Conservation (phyloP, 495 filamentous ascomycete genomes). For the Neurospora sublineolata region DNA sequence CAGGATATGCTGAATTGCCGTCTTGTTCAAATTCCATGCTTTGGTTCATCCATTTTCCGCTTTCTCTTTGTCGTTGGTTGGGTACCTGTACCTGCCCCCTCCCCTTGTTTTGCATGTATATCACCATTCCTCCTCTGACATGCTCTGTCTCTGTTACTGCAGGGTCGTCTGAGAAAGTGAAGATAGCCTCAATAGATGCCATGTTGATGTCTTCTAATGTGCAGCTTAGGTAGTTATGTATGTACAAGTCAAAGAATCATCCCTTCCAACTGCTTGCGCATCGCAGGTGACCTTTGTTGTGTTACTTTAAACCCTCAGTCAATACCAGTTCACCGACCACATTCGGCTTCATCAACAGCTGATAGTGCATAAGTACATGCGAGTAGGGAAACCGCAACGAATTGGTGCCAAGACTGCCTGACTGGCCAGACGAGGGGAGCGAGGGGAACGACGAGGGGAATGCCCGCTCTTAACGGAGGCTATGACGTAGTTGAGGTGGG, state of each 20-base stretch:
- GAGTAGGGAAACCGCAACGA: background rate
- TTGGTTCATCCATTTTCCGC: conserved; percentile 17
- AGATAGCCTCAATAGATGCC: background rate
- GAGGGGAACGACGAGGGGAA: background rate
- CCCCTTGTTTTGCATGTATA: background rate
- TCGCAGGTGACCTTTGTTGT: background rate
- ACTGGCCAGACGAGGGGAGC: background rate
- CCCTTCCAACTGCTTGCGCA: background rate
- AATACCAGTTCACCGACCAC: background rate
- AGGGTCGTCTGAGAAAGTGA: background rate
- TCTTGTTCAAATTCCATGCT: conserved; percentile 19
- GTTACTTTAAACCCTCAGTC: background rate
- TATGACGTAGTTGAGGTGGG: background rate
- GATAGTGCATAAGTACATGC: background rate
- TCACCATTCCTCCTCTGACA: background rate
- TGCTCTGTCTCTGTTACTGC: background rate
- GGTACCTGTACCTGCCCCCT: background rate
- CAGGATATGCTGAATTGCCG: conserved; percentile 15
- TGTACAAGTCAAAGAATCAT: background rate
- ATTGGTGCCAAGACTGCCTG: background rate
- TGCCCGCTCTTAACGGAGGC: background rate
- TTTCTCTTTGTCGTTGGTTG: background rate
- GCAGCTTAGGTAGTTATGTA: background rate
- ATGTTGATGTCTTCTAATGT: background rate
- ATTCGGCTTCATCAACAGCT: background rate